Conservation (phyloP, 208 protist genomes). For the Giardia muris region DNA sequence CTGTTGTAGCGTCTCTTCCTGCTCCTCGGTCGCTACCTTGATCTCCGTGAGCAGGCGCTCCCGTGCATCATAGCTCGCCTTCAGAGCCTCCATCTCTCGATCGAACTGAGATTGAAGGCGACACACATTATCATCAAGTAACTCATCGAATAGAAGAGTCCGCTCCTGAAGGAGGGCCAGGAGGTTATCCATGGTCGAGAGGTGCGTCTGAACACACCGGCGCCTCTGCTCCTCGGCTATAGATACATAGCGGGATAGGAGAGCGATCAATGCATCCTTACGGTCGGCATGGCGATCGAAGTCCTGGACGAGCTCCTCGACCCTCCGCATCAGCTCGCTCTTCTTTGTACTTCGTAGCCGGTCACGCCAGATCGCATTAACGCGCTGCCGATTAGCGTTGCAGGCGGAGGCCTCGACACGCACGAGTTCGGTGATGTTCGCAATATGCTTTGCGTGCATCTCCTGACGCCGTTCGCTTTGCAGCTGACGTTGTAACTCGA, state of each 20-base stretch:
- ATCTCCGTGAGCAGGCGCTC: not conserved
- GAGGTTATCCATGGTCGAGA: not conserved
- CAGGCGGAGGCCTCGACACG: not conserved
- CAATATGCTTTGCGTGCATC: not conserved
- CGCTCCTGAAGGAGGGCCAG: not conserved
- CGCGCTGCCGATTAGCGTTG: not conserved
- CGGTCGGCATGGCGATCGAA: not conserved
- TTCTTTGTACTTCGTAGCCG: not conserved
- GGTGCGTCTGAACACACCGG: not conserved
- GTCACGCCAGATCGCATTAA: not conserved
- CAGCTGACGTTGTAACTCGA: not conserved
- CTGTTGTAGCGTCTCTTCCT: not conserved
- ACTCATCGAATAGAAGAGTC: not conserved
- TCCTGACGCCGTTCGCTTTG: not conserved
- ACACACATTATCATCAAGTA: not conserved
- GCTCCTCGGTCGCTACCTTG: not conserved
- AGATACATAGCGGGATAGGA: not conserved
- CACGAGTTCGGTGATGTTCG: not conserved
- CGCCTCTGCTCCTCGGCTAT: constrained; percentile 10
- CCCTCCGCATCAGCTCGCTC: not conserved
- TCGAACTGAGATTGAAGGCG: not conserved
- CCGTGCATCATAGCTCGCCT: not conserved
- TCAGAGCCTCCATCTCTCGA: not conserved
- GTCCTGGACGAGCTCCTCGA: not conserved
- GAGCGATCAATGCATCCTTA: constrained; percentile 1